Evolutionary conservation across 2,329 filamentous ascomycete species (phyloP).

Genomic region (Diaporthe batatas): DNA sequence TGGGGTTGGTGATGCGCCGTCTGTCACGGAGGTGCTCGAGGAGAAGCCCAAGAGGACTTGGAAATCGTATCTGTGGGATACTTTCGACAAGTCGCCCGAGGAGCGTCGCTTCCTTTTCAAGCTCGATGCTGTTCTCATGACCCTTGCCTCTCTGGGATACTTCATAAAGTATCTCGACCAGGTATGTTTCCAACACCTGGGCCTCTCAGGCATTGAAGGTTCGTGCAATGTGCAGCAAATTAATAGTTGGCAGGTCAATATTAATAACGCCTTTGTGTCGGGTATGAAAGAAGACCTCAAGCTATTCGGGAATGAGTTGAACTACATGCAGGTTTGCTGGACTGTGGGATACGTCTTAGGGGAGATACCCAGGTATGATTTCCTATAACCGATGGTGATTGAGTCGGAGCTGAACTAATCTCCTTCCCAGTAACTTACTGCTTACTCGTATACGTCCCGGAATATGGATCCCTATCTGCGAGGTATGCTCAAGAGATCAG

Average conservation of each 20-base stretch:
- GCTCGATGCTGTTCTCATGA: conserved; percentile 52
- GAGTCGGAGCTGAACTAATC: neutral
- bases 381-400: neutral
- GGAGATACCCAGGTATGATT: conserved; percentile 51
- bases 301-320: conserved; percentile 57
- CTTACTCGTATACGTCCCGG: conserved; percentile 58
- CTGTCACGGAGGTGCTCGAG: conserved; percentile 42
- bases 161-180: conserved; percentile 61
- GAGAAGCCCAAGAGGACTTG: conserved; percentile 56
- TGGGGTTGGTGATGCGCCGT: neutral
- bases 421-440: conserved; percentile 49
- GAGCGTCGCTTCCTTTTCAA: conserved; percentile 52
- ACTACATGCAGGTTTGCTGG: conserved; percentile 53
- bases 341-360: conserved; percentile 57
- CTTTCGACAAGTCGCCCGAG: conserved; percentile 54
- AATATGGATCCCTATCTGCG: conserved; percentile 58
- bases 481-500: conserved; percentile 37
- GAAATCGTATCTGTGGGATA: conserved; percentile 64
- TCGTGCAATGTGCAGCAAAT: neutral
- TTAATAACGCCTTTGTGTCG: conserved; percentile 60
- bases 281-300: conserved; percentile 60
- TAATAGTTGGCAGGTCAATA: conserved; percentile 47
- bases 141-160: conserved; percentile 57
- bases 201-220: neutral
- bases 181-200: neutral